Base-by-base conservation (phyloP, 257 asterid genomes). In the Craterostigma plantagineum region DNA sequence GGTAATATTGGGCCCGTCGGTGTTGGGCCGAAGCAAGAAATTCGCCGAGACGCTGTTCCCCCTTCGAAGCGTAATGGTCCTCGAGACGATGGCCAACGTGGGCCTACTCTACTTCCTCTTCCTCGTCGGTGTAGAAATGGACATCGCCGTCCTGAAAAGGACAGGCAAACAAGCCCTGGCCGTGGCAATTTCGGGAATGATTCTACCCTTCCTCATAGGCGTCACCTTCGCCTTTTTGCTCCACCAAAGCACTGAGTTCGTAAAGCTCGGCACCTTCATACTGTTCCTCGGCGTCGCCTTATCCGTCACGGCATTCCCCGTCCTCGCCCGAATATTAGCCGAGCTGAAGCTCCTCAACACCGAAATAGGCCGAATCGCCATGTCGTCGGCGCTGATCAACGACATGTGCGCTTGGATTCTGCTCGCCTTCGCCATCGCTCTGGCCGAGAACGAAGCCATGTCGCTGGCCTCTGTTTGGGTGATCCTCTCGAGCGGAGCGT, bases 41-140 rank as follows among this genome's bases (percentile, higher is more conserved):
- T 90, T 83, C 10, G 79, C 92, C 0, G 41, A 50, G 12, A 50
- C 67, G 0, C n/a, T 83, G 10, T 90, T 90, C 34, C 99, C 99
- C 15, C 67, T 79, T 1, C 60, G 96, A 60, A 83, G 99, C 58
- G 92, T 90, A 14, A 73, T 90, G 96, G 86, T 90, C n/a, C 78
- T 90, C 0, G 94, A 83, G 50, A 90, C 96, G 11, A 83, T 83
- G 91, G 99, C 99, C 4, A 83, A 90, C 50, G 63, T 90, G 9
- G 99, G 99, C 2, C 96, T 90, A 33, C 83, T 90, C 13, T 80
- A 71, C 62, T 90, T 83, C 68, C 82, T 90, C 0, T 90, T 90
- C 52, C 77, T 83, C 11, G 74, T 90, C 1, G 99, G 99, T 13
- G 84, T 90, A 0, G 99, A 90, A 59, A 90, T 83, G 96, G 99